Base-by-base conservation (phyloP, 306 rosid genomes). In the Ziziphus jujuba region DNA sequence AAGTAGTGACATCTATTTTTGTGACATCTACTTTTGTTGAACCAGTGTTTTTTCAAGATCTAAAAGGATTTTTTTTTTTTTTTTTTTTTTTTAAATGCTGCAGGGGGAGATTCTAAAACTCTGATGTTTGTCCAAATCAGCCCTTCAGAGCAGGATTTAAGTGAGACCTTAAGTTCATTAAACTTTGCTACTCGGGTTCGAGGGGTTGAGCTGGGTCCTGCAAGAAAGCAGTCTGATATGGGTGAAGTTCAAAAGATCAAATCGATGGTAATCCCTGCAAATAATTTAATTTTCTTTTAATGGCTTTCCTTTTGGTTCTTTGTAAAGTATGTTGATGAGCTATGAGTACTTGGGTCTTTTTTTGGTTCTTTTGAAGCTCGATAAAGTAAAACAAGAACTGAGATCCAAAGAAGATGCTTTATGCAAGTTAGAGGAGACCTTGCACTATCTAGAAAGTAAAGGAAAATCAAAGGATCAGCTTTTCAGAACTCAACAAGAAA, bases 41-140 rank as follows among this genome's bases (percentile, higher is more conserved):
- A 3, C 13, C 14, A 44, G 51, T 47, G 51, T 47, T 47, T 47
- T 47, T 13, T 47, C 17, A 17, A 17, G 51, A 47, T 47, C 11
- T 62, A 12, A 34, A 59, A 20, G 25, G 6, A 14, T 24, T 24
- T n/a, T 63, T 20, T 23, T 45, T 5, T 45, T 45, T 11, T 5
- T 43, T 38, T 20, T 36, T 21, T 44, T 13, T 38, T 56, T 63
- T 63, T 13, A 16, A 22, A 36, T 54, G 58, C 35, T 24, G n/a
- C 59, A 56, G 77, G 77, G 34, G 77, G 77, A 16, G 71, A 72
- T 63, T 70, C 77, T 28, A 72, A 72, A 62, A 72, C 71, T 33
- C 59, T 72, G 34, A 72, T 72, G 77, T 72, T 72, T 64, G 65
- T 72, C 25, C 77, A 72, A 55, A 62, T 72, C 31, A 72, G 62